Evolutionary conservation across 805 yeast species (phyloP).

Genomic region (Kuraishia ogatae): DNA sequence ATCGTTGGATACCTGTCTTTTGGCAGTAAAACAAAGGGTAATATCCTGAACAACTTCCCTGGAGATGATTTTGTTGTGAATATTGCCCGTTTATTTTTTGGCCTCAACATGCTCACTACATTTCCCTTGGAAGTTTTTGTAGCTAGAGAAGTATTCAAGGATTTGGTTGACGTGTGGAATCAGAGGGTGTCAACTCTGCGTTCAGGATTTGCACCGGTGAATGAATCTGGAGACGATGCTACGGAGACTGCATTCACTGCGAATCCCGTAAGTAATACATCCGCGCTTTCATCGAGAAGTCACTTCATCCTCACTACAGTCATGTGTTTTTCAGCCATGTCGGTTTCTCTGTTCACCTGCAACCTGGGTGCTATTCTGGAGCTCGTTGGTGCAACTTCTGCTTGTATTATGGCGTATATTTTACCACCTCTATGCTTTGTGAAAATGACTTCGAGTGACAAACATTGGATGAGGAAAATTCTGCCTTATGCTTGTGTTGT

Average conservation of each 20-base stretch:
- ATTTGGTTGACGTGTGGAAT: slow-evolving; percentile 32
- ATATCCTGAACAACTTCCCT: slow-evolving; percentile 80
- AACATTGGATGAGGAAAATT: slow-evolving; percentile 31
- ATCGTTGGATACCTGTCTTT: slow-evolving; percentile 70
- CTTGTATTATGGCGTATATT: slow-evolving; percentile 86
- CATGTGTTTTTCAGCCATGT: slow-evolving; percentile 62
- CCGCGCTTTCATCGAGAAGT: slow-evolving; percentile 32
- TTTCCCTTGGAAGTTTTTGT: slow-evolving; percentile 89
- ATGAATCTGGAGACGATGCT: background rate
- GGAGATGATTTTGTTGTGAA: slow-evolving; percentile 67
- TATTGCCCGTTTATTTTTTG: slow-evolving; percentile 84
- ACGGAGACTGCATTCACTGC: slow-evolving; percentile 1
- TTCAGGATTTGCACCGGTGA: slow-evolving; percentile 1
- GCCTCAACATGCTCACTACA: slow-evolving; percentile 87
- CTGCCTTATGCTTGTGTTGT: slow-evolving; percentile 53
- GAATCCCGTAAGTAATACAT: slow-evolving; percentile 13
- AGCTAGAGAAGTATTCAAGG: slow-evolving; percentile 77
- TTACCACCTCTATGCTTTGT: slow-evolving; percentile 81
- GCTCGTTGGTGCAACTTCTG: slow-evolving; percentile 87
- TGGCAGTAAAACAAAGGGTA: slow-evolving; percentile 75
- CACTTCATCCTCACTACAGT: slow-evolving; percentile 61
- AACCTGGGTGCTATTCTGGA: slow-evolving; percentile 86
- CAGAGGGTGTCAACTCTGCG: slow-evolving; percentile 6
- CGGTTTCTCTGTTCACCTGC: slow-evolving; percentile 71
- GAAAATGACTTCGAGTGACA: slow-evolving; percentile 45